Evolutionary conservation across 495 filamentous ascomycete genomes (phyloP), one percentile per base, ranked within the genome.

Genomic region (Aspergillus coremiiformis): DNA sequence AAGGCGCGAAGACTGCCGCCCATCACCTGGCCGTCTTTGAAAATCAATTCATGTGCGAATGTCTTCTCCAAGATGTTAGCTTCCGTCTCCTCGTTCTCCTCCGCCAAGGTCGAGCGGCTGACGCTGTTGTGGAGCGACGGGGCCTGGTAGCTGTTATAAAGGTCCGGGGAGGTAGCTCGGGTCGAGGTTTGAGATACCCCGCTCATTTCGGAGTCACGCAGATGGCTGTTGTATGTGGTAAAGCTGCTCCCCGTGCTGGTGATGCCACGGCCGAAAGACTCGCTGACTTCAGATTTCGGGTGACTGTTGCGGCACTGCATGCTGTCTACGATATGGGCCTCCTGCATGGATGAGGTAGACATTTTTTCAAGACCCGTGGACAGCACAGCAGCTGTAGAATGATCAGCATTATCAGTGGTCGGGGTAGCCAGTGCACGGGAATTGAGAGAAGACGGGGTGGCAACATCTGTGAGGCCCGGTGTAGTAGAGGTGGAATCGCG

Each of bases 1-100:
- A 99, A 72, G 6, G 94, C 92, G 23, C 88, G 83, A 12, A 99
- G 78, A 15, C 90, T 92, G 10, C 94, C 94, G 29, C 93, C 94
- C 49, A 86, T 85, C n/a, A 97, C 84, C 54, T 96, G 87, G 14
- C 92, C 91, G 51, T 96, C 92, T 64, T 94, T 95, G 72, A 94
- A 96, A 49, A 93, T 80, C 20, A 99, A 70, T 59, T 99, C 94
- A 55, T 96, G 86, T 0, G 89, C 87, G 59, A 80, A 95, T 0
- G 90, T 94, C 70, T 84, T 93, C 62, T 88, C 86, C 6, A 93
- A 67, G 17, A 95, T 66, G 55, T 86, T 84, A n/a, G 80, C 84
- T 64, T 96, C 91, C 0, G 82, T 78, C 45, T 89, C 87, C 30
- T 89, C 83, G 11, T 76, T 74, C 51, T 89, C 86, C 47, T 93